Conservation (phyloP, 2,329 filamentous ascomycete genomes). For the Alternaria triticina region DNA sequence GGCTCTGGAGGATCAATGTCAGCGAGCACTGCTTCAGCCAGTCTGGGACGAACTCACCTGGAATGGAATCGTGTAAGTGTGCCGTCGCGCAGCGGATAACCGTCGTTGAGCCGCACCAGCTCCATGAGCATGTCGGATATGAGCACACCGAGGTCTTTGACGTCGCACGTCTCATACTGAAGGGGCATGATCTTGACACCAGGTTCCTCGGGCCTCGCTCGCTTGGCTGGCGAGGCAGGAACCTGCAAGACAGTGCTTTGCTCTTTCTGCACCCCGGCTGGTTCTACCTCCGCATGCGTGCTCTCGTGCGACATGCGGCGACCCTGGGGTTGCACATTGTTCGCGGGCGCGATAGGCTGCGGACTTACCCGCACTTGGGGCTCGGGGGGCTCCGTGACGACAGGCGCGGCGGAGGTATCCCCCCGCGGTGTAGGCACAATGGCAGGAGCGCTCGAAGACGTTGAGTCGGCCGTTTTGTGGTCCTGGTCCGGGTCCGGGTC, state of each 20-base stretch:
- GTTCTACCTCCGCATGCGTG: constrained; percentile 13
- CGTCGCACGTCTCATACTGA: constrained; percentile 80
- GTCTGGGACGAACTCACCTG: constrained; percentile 61
- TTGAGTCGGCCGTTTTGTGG: constrained; percentile 8
- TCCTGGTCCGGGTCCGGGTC: not conserved
- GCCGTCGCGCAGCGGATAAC: constrained; percentile 81
- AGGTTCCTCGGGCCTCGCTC: constrained; percentile 46
- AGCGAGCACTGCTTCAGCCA: not conserved
- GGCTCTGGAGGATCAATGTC: constrained; percentile 53
- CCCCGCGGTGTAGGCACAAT: constrained; percentile 34
- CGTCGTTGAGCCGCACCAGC: constrained; percentile 90
- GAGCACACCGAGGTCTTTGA: constrained; percentile 86
- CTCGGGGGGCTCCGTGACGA: constrained; percentile 45
- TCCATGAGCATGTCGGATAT: constrained; percentile 97
- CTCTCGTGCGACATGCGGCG: constrained; percentile 19
- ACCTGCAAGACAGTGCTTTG: constrained; percentile 23
- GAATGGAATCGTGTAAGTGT: constrained; percentile 95
- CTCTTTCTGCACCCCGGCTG: constrained; percentile 20
- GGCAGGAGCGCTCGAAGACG: constrained; percentile 19
- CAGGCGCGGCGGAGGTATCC: constrained; percentile 40
- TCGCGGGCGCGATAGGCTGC: constrained; percentile 30
- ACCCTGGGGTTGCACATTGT: constrained; percentile 20
- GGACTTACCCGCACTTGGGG: constrained; percentile 45
- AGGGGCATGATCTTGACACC: constrained; percentile 67
- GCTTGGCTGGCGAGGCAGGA: constrained; percentile 39